These are phyloP conservation scores for Geotrichum europaeum DNA, from an alignment of 1,139 yeast species.

Conservation along the genomic window DNA sequence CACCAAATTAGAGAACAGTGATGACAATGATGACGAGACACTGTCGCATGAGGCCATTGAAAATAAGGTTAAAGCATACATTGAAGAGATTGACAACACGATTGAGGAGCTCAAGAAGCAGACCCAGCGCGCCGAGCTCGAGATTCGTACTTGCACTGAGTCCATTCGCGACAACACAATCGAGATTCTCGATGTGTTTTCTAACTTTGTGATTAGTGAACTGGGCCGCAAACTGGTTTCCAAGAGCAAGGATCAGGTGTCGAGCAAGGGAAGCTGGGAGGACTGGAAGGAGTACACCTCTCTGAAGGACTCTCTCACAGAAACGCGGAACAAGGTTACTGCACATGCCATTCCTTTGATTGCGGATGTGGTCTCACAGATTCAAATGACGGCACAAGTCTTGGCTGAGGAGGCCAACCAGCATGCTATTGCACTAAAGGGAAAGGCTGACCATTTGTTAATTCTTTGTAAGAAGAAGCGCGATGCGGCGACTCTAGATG, in stretches of 20 bases:
- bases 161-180: slow-evolving; percentile 32
- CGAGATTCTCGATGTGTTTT: slow-evolving; percentile 38
- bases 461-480: slow-evolving; percentile 45
- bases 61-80: slow-evolving; percentile 25
- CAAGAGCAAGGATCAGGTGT: slow-evolving; percentile 20
- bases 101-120: slow-evolving; percentile 31
- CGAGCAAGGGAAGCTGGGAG: slow-evolving; percentile 42
- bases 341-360: slow-evolving; percentile 49
- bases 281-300: slow-evolving; percentile 63
- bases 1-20: not conserved
- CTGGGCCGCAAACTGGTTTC: slow-evolving; percentile 33
- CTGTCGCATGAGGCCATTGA: slow-evolving; percentile 26
- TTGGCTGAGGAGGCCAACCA: slow-evolving; percentile 63
- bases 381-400: slow-evolving; percentile 54
- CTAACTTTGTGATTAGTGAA: slow-evolving; percentile 34
- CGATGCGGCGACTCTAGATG: slow-evolving; percentile 5
- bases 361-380: slow-evolving; percentile 47
- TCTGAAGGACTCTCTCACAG: slow-evolving; percentile 50
- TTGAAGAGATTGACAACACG: slow-evolving; percentile 27
- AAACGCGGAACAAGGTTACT: slow-evolving; percentile 52
- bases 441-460: slow-evolving; percentile 74
- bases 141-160: slow-evolving; percentile 32
- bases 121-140: slow-evolving; percentile 30
- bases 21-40: slow-evolving; percentile 21
- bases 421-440: slow-evolving; percentile 44